Evolutionary conservation across 495 filamentous ascomycete species (phyloP), one percentile per base, ranked within the genome.

Genomic region (Physcia stellaris): DNA sequence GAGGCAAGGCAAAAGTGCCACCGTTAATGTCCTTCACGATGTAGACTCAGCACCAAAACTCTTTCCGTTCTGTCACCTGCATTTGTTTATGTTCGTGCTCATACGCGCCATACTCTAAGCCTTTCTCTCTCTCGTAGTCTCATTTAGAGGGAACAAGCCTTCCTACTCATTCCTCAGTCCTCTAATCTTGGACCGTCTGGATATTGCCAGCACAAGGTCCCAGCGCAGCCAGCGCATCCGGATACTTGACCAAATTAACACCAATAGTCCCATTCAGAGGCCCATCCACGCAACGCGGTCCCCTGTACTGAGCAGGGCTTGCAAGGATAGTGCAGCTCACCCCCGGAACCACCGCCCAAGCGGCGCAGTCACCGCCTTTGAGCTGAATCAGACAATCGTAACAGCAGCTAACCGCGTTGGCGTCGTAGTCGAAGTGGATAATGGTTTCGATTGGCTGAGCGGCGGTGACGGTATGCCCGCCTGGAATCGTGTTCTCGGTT

Each of bases 291-390:
- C 32, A 34, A 4, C 32, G 32, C 3, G 11, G 16, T n/a, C 16
- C 4, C 11, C 11, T n/a, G 32, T 34, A 34, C 11, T 18, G 17
- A 19, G 16, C 17, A 34, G 32, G 16, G 11, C 12, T 34, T 16
- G 17, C 16, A 19, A 34, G 17, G 3, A n/a, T 15, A 34, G 32
- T 34, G 32, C 32, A 34, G 16, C 32, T 34, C 32, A 34, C 32
- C 2, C 32, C 32, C 12, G 32, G 32, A 10, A 34, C 32, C 3
- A 34, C 32, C 3, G 32, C 32, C 32, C 32, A 34, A 34, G 32
- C 32, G 32, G 11, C 32, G 32, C 32, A 34, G 32, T 34, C 32
- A n/a, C n/a, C n/a, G 32, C 32, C 32, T 18, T 34, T 34, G 10
- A 34, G 11, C 16, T 34, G 32, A 10, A 34, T 34, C 16, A 12